Evolutionary conservation across 2,329 filamentous ascomycete species (phyloP), one percentile per base, ranked within the genome.

Genomic region (Arthrobotrys conoides): DNA sequence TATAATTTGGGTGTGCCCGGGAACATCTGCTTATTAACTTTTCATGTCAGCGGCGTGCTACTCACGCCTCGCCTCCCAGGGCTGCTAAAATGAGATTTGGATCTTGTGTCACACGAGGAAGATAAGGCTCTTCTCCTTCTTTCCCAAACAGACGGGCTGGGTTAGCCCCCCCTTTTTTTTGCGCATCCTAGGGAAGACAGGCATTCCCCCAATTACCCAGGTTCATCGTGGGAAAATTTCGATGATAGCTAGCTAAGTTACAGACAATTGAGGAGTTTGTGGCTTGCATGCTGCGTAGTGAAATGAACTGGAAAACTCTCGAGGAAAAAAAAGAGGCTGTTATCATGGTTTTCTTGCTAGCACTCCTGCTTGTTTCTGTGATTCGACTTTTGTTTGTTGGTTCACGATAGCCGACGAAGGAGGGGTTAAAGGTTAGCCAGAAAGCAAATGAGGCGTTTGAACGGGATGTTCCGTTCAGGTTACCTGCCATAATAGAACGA

Each of bases 91-190:
- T 71, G 66, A 71, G 67, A 68, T 77, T 76, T 71, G 61, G 67
- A 77, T 77, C 73, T 77, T 77, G 73, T 77, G 67, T 48, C 48
- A 77, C 73, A 63, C 44, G 24, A 77, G n/a, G 12, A 41, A 46
- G 44, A 65, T 71, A 67, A 51, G 69, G 72, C 59, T 51, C 38
- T 16, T 63, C 51, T 41, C 53, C 44, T 41, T 6, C 27, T 30
- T 63, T n/a, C n/a, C 55, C 46, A 51, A 36, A 9, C 30, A 30
- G 57, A 24, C 57, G 5, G 36, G 57, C 36, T 38, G 49, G 55
- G 18, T 53, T 27, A 46, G 30, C 33, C 44, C 16, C 33, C 14
- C 72, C 72, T 66, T 61, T 70, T 76, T 71, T 14, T 51, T 20
- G n/a, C 49, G 18, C 22, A 61, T 44, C 57, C 57, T 61, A 24